Percentiles rank a stretch among this genome's conserved stretches.
phyloP scores from a whole-genome alignment of 2,329 filamentous ascomycete genomes.

The Graphilbum ipis-grandicollis region DNA sequence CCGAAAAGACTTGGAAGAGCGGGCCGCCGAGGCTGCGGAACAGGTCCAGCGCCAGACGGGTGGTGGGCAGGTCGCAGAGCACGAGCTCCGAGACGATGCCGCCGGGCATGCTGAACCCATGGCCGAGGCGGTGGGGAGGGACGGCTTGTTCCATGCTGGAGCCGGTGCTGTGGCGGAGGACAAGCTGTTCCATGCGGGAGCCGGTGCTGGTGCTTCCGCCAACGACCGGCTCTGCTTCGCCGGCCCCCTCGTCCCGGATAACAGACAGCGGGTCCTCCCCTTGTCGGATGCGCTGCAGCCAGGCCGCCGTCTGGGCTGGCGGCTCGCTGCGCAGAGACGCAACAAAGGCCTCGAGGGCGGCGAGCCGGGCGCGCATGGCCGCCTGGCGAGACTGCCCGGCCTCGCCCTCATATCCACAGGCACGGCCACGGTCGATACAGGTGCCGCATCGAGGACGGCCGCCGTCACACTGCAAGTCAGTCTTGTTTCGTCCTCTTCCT shows the following conservation, averaged over 20 bases:
- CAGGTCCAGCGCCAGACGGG: slow-evolving; percentile 8
- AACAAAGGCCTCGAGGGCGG: slow-evolving; percentile 14
- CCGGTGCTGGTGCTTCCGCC: no score
- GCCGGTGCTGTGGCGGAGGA: no score
- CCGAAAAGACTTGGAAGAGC: slow-evolving; percentile 15
- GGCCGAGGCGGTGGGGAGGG: neutral
- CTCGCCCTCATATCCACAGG: slow-evolving; percentile 16
- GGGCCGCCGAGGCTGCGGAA: slow-evolving; percentile 13
- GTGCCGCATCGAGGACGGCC: slow-evolving; percentile 14
- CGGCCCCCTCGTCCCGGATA: slow-evolving; percentile 1
- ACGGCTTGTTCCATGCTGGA: no score
- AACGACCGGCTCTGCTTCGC: no score
- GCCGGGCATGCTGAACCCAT: neutral
- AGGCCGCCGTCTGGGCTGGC: slow-evolving; percentile 10
- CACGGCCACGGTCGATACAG: slow-evolving; percentile 12
- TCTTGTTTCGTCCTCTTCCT: no score
- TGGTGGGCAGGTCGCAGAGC: slow-evolving; percentile 9
- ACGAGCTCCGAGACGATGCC: slow-evolving; percentile 6
- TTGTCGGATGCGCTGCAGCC: slow-evolving; percentile 12
- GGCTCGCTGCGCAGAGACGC: slow-evolving; percentile 10
- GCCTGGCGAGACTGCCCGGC: slow-evolving; percentile 15
- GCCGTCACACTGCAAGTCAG: slow-evolving; percentile 15
- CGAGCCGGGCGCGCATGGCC: slow-evolving; percentile 14
- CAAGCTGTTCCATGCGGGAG: no score
- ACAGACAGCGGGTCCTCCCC: slow-evolving; percentile 7